These are phyloP conservation scores for Phanerodontia chrysosporium DNA, from an alignment of 768 basidiomycete genomes.

Conservation along the genomic window DNA sequence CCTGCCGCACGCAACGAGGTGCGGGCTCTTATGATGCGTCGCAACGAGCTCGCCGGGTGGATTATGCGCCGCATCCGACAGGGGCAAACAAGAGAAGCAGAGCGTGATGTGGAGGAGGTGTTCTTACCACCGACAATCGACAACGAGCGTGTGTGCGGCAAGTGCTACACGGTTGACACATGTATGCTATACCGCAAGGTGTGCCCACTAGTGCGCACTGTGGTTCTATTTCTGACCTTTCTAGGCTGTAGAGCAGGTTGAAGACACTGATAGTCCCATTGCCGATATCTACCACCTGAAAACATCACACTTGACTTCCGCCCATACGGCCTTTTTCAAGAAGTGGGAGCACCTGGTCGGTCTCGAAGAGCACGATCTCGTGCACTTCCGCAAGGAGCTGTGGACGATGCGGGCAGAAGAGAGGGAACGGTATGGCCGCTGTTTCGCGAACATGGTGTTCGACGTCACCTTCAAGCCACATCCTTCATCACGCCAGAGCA, in stretches of 20 bases:
- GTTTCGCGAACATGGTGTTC: constrained; percentile 78
- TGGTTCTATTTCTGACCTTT: not conserved
- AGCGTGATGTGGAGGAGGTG: constrained; percentile 31
- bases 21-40: constrained; percentile 68
- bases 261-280: constrained; percentile 49
- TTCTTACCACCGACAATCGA: constrained; percentile 90
- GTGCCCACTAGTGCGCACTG: not conserved
- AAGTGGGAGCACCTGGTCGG: constrained; percentile 87
- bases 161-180: constrained; percentile 76
- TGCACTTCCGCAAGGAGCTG: constrained; percentile 83
- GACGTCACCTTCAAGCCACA: constrained; percentile 34
- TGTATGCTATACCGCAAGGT: constrained; percentile 96
- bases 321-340: constrained; percentile 76
- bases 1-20: constrained; percentile 79
- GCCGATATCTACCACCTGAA: constrained; percentile 70
- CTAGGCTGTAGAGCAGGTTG: constrained; percentile 69
- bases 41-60: constrained; percentile 84
- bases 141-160: constrained; percentile 69
- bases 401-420: constrained; percentile 87
- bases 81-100: not conserved
- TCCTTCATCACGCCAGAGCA: constrained; percentile 5
- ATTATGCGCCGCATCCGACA: constrained; percentile 49
- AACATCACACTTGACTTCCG: constrained; percentile 70
- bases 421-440: constrained; percentile 78
- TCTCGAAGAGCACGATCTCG: constrained; percentile 81